phyloP scores from a whole-genome alignment of 805 yeast genomes.

The Sugiyamaella valdiviana region DNA sequence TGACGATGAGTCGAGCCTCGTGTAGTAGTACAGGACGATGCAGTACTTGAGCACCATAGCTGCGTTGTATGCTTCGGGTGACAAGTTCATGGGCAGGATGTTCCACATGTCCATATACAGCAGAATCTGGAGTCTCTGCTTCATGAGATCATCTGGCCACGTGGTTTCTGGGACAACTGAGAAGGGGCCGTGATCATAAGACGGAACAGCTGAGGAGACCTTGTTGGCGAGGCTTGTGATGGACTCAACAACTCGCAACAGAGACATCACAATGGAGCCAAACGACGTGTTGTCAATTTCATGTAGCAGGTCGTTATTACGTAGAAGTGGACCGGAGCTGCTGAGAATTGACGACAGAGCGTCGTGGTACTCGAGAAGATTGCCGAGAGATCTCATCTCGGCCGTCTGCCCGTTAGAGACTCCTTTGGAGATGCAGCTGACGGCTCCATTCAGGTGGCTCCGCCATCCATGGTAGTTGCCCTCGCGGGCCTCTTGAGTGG shows the following conservation, averaged over 20 bases:
- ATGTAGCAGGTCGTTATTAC: not conserved
- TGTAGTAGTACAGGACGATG: constrained; percentile 9
- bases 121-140: constrained; percentile 6
- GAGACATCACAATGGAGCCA: not conserved
- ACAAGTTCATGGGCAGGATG: constrained; percentile 5
- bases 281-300: constrained; percentile 8
- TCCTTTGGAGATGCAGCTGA: constrained; percentile 1
- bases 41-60: constrained; percentile 12
- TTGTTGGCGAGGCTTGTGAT: not conserved
- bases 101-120: constrained; percentile 4
- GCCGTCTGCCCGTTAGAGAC: not conserved
- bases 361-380: constrained; percentile 15
- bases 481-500: constrained; percentile 13
- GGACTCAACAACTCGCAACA: not conserved
- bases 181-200: not conserved
- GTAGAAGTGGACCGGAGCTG: not conserved
- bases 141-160: constrained; percentile 1
- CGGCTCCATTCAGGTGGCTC: constrained; percentile 16
- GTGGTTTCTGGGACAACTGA: not conserved
- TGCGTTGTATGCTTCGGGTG: constrained; percentile 7
- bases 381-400: constrained; percentile 3
- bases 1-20: constrained; percentile 10
- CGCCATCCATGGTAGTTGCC: constrained; percentile 15
- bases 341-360: constrained; percentile 7
- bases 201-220: not conserved